Base-by-base conservation (phyloP, 305 asterid genomes). In the Rubia peregrina region DNA sequence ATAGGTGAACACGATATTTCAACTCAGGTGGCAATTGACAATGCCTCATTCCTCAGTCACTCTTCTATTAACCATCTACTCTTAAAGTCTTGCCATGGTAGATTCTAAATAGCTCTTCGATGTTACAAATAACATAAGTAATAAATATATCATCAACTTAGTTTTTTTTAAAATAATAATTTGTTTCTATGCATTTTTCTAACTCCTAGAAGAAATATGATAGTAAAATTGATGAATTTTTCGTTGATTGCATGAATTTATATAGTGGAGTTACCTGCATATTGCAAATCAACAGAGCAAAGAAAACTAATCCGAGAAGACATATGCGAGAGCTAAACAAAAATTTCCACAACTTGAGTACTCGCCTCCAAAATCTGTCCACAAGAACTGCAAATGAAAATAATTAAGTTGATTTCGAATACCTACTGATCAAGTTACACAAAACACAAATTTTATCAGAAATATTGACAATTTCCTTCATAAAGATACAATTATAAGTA, bases 21-120 rank as follows among this genome's bases (percentile, higher is more conserved):
- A 92, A 77, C 7, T 85, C 85, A 2, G 77, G 88, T 30, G 98
- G 97, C 2, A 92, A 78, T 77, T 92, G 97, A 13, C 98, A 89
- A 72, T 90, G 98, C 74, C 86, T 80, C 97, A 92, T 74, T 92
- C 97, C 77, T 92, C 98, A 0, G 96, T 90, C 73, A 88, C 97
- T 81, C 96, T 80, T 75, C 93, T 78, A 70, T 77, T 88, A 46
- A 87, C 83, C 75, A 96, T 82, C 97, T 97, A 92, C 74, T 92
- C 96, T 84, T 92, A 97, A 3, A 90, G 92, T 75, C 98, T 86
- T 69, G 91, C 88, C 40, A 92, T 79, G 60, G 87, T 81, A 59
- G 97, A 92, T 88, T 90, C 90, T 77, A 92, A 85, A 83, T 81
- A 92, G 51, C 86, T 81, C 98, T 91, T 79, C 69, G 78, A 38